phyloP scores from a whole-genome alignment of 106 monocot species.

The Amphibolis antarctica region DNA sequence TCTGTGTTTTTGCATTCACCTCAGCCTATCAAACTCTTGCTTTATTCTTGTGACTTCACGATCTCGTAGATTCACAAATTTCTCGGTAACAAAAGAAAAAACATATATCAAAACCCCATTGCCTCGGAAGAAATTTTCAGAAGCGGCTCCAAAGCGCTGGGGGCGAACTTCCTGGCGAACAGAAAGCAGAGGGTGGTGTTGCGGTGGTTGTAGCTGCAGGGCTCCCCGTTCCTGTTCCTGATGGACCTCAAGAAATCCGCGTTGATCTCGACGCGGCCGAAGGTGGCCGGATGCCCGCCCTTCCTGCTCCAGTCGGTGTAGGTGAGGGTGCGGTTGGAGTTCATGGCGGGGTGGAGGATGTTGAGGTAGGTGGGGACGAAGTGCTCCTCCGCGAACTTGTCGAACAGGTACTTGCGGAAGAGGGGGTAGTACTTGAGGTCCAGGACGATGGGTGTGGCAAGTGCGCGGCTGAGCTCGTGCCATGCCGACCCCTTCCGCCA shows the following conservation, averaged over 20 bases:
- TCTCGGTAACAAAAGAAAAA: no score
- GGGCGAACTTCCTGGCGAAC: constrained; percentile 9
- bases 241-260: neutral
- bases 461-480: constrained; percentile 2
- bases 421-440: constrained; percentile 7
- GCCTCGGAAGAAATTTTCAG: constrained; percentile 11
- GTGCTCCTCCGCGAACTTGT: constrained; percentile 14
- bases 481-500: constrained; percentile 12
- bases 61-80: no score
- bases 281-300: constrained; percentile 4
- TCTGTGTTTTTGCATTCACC: no score
- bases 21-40: no score
- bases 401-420: constrained; percentile 7
- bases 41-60: no score
- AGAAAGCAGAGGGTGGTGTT: neutral
- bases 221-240: neutral
- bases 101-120: constrained; percentile 19
- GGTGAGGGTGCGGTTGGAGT: constrained; percentile 16
- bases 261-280: neutral
- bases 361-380: constrained; percentile 19
- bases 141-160: constrained; percentile 5
- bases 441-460: constrained; percentile 1
- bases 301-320: constrained; percentile 5
- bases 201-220: constrained; percentile 4
- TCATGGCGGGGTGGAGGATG: constrained; percentile 7